Conservation (phyloP, 2,329 filamentous ascomycete species). For the Boeremia lycopersici region DNA sequence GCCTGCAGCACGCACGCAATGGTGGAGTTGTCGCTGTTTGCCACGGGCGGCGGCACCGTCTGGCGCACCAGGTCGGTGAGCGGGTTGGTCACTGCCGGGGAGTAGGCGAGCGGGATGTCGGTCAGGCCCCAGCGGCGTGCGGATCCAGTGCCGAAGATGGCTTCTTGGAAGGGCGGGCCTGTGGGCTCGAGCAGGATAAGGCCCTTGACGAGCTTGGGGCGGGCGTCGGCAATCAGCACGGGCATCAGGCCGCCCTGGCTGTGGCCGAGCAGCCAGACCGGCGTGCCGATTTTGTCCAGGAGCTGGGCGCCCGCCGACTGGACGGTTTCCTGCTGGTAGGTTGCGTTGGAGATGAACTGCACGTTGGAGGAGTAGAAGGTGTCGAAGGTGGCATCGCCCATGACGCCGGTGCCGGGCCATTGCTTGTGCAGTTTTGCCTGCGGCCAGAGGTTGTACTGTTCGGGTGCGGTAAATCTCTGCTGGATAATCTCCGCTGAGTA, state of each 20-base stretch:
- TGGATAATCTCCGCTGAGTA: slow-evolving; percentile 22
- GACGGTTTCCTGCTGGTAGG: slow-evolving; percentile 32
- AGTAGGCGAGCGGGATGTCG: background rate
- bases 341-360: slow-evolving; percentile 34
- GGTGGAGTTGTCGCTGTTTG: background rate
- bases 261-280: slow-evolving; percentile 51
- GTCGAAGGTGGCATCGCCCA: slow-evolving; percentile 57
- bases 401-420: slow-evolving; percentile 47
- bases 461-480: slow-evolving; percentile 43
- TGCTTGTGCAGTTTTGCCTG: slow-evolving; percentile 53
- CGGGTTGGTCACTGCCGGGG: background rate
- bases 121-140: slow-evolving; percentile 2
- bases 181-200: slow-evolving; percentile 59
- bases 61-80: background rate
- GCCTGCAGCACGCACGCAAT: slow-evolving; percentile 47
- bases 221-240: slow-evolving; percentile 55
- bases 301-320: slow-evolving; percentile 48
- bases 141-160: slow-evolving; percentile 8
- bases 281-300: slow-evolving; percentile 50
- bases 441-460: slow-evolving; percentile 49
- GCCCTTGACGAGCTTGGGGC: slow-evolving; percentile 54
- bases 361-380: slow-evolving; percentile 55
- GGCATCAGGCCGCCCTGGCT: slow-evolving; percentile 55
- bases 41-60: background rate
- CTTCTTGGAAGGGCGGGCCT: slow-evolving; percentile 55